Base-by-base conservation (phyloP, 2,329 filamentous ascomycete genomes). In the Verticillium alfalfae region DNA sequence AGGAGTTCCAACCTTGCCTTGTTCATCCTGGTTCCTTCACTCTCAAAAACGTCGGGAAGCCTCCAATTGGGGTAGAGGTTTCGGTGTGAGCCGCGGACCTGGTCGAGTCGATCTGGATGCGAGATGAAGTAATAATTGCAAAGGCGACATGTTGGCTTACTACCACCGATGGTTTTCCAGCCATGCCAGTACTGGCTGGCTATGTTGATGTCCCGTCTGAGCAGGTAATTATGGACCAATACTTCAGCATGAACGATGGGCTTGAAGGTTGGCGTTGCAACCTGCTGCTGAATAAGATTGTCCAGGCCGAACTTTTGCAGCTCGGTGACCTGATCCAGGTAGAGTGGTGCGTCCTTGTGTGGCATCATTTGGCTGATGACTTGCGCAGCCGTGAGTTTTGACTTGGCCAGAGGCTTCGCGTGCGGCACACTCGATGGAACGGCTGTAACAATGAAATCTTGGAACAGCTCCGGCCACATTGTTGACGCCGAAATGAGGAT, bases 61-160 rank as follows among this genome's bases (percentile, higher is more conserved):
- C 72, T 65, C 77, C 77, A 79, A 52, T 68, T 71, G 16, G 58
- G n/a, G 49, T 79, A 79, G 0, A 79, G 56, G 5, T 79, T 79
- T 0, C 67, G 63, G 54, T 78, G 76, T 0, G 70, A 65, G 2
- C 67, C 38, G 0, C 77, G 69, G 1, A 73, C 70, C 22, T 58
- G 49, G 10, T 57, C 60, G 2, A 77, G 68, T 0, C 67, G 62
- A 2, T 67, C 62, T 0, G 66, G 65, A 38, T 72, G 69, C 0
- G 65, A 65, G 1, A 60, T 58, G n/a, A 79, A 76, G 58, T 76
- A 79, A 57, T 73, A 71, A 3, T 66, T 49, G 34, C 77, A 79
- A 1, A 79, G 69, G 0, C 70, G 68, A 38, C 77, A 79, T 0
- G 75, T 73, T 0, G 76, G 76, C 64, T 79, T 79, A 66, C 75